These are phyloP conservation scores for Serendipita sp. DNA, from an alignment of 1,284 basidiomycete species.

Conservation along the genomic window DNA sequence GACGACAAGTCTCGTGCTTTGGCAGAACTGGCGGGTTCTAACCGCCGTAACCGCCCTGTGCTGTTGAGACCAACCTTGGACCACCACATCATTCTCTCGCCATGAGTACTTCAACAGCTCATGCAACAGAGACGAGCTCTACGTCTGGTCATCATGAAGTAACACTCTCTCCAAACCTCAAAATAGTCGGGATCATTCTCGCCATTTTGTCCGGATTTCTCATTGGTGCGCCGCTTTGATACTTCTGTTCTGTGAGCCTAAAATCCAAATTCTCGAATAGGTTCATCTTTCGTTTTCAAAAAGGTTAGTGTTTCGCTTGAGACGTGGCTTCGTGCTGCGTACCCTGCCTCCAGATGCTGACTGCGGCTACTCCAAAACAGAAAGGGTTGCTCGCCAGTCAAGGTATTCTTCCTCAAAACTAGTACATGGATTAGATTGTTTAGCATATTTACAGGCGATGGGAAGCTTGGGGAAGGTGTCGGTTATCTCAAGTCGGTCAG, in stretches of 20 bases:
- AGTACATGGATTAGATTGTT: not conserved
- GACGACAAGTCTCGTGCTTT: not conserved
- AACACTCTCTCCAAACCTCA: not conserved
- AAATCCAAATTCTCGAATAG: not conserved
- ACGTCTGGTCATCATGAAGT: not conserved
- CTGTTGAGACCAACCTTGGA: not conserved
- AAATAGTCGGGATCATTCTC: conserved; percentile 29
- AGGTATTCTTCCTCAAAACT: conserved; percentile 11
- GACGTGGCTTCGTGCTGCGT: not conserved
- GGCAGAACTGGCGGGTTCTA: not conserved
- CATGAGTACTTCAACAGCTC: not conserved
- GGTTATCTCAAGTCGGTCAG: conserved; percentile 42
- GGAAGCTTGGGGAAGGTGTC: conserved; percentile 38
- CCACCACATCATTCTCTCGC: not conserved
- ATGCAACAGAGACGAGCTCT: not conserved
- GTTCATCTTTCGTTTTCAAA: conserved; percentile 38
- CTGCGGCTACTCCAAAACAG: conserved; percentile 8
- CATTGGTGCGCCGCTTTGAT: conserved; percentile 29
- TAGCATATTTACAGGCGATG: not conserved
- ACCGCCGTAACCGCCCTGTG: not conserved
- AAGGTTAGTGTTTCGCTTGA: conserved; percentile 28
- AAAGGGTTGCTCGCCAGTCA: conserved; percentile 1
- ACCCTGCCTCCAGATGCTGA: not conserved
- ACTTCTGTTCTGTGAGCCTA: not conserved
- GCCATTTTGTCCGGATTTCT: conserved; percentile 47